Percentiles rank a stretch among this genome's conserved stretches.
Conservation (phyloP, 1,139 yeast genomes). For the Citeromyces siamensis region DNA sequence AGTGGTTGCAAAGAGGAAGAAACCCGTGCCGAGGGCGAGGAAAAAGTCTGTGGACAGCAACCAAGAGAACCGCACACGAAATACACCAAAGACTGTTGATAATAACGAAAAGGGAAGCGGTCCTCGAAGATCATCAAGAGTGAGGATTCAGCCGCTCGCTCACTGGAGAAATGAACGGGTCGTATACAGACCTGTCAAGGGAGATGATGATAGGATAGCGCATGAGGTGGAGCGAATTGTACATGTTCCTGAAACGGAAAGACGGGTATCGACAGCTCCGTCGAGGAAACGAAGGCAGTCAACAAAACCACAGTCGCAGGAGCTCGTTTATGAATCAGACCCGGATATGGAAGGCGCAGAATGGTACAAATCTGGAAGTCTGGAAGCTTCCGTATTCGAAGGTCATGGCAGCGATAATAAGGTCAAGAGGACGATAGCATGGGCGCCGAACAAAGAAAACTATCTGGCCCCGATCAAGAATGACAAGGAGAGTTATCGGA, state of each 20-base stretch:
- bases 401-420: constrained; percentile 35
- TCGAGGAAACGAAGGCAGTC: constrained; percentile 3
- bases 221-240: constrained; percentile 4
- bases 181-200: constrained; percentile 38
- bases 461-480: constrained; percentile 28
- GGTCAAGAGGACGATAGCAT: constrained; percentile 44
- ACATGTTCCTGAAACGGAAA: background rate
- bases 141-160: constrained; percentile 61
- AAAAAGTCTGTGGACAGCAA: constrained; percentile 13
- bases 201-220: constrained; percentile 20
- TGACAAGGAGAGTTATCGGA: constrained; percentile 41
- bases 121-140: constrained; percentile 30
- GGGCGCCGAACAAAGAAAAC: constrained; percentile 53
- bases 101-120: background rate
- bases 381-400: constrained; percentile 39
- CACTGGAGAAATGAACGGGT: constrained; percentile 80
- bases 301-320: constrained; percentile 7
- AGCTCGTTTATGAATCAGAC: constrained; percentile 24
- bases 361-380: constrained; percentile 39
- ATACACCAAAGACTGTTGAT: background rate
- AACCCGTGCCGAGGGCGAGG: constrained; percentile 16
- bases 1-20: constrained; percentile 14
- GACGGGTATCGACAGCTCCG: background rate
- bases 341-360: constrained; percentile 34
- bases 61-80: constrained; percentile 7